These are phyloP conservation scores for Trametes cubensis DNA, from an alignment of 768 basidiomycete species.

Conservation along the genomic window DNA sequence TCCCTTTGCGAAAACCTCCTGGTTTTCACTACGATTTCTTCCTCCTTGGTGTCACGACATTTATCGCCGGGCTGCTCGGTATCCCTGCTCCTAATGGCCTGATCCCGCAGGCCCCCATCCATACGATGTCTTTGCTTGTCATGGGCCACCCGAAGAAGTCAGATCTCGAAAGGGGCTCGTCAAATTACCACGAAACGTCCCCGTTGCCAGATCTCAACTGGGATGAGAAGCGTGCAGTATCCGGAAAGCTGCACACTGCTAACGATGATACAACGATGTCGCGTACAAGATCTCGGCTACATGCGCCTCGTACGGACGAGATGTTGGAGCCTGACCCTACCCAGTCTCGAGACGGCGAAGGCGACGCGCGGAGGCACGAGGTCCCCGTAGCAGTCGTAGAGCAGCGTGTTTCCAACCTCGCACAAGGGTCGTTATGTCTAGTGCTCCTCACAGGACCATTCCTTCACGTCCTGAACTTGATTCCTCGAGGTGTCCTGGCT, in stretches of 20 bases:
- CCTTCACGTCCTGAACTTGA: constrained; percentile 73
- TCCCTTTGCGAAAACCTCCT: constrained; percentile 88
- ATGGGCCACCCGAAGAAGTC: constrained; percentile 52
- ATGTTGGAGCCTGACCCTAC: constrained; percentile 33
- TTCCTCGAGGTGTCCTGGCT: constrained; percentile 82
- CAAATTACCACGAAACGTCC: constrained; percentile 16
- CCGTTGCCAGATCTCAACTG: not conserved
- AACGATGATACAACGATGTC: constrained; percentile 1
- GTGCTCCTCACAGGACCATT: constrained; percentile 83
- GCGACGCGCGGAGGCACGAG: constrained; percentile 40
- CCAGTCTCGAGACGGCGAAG: constrained; percentile 28
- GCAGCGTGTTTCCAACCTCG: constrained; percentile 90
- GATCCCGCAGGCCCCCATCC: constrained; percentile 90
- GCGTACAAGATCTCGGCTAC: constrained; percentile 19
- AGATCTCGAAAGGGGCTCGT: constrained; percentile 36
- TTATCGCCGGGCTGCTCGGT: constrained; percentile 85
- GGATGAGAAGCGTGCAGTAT: constrained; percentile 5
- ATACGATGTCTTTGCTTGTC: constrained; percentile 79
- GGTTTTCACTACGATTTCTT: constrained; percentile 90
- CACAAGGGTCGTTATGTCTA: constrained; percentile 78
- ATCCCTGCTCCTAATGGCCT: constrained; percentile 86
- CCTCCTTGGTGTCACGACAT: constrained; percentile 86
- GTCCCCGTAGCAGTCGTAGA: constrained; percentile 80
- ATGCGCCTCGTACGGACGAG: constrained; percentile 22
- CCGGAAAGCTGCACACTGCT: not conserved